Conservation (phyloP, 495 filamentous ascomycete species). For the Echria macrotheca region DNA sequence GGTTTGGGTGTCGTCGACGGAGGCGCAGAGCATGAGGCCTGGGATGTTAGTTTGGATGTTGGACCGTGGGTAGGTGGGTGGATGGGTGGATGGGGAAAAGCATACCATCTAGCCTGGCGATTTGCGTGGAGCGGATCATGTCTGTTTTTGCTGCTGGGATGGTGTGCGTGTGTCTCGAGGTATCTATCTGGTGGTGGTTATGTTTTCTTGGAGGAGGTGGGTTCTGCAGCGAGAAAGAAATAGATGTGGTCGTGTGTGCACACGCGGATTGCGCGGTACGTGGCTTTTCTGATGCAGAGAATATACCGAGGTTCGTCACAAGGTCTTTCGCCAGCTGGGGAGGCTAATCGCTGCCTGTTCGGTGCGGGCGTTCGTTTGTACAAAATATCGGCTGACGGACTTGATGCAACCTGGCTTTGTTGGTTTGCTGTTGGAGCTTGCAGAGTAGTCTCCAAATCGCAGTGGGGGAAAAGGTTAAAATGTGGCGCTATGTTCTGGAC, state of each 20-base stretch:
- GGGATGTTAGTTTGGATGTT: background rate
- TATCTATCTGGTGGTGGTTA: too few species aligned
- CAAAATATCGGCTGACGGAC: too few species aligned
- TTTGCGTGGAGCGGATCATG: slow-evolving; percentile 96
- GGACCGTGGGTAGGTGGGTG: slow-evolving; percentile 19
- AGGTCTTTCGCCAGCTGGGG: too few species aligned
- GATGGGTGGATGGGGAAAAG: too few species aligned
- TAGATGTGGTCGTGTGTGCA: too few species aligned
- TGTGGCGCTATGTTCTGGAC: too few species aligned
- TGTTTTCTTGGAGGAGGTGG: too few species aligned
- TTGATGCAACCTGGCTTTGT: slow-evolving; percentile 11
- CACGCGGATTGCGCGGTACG: slow-evolving; percentile 6
- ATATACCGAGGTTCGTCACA: too few species aligned
- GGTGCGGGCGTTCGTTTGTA: too few species aligned
- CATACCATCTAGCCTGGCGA: slow-evolving; percentile 87
- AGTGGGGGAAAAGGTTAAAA: too few species aligned
- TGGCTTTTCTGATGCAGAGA: slow-evolving; percentile 13
- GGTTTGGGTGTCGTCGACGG: slow-evolving; percentile 74
- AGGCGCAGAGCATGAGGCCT: slow-evolving; percentile 93
- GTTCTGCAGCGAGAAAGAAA: too few species aligned
- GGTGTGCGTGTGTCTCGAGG: background rate
- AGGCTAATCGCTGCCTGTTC: too few species aligned
- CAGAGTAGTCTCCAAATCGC: background rate
- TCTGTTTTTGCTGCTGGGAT: slow-evolving; percentile 19
- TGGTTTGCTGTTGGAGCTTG: background rate